These are phyloP conservation scores for Gillenia trifoliata DNA, from an alignment of 306 rosid species.

Conservation along the genomic window DNA sequence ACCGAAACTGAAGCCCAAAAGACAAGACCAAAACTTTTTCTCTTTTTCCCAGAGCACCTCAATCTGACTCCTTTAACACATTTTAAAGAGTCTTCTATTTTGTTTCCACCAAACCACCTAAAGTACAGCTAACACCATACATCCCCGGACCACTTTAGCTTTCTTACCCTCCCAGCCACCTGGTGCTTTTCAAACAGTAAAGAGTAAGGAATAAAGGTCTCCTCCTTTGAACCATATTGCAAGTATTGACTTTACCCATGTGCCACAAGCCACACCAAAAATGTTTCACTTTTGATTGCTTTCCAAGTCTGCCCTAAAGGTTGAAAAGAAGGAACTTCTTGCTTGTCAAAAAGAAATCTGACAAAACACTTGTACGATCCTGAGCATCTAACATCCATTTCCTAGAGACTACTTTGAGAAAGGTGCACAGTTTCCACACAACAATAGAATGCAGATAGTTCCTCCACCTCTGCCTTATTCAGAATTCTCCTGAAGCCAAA, in stretches of 20 bases:
- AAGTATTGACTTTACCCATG: neutral
- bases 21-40: neutral
- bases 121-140: neutral
- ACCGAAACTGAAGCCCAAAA: neutral
- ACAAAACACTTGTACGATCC: neutral
- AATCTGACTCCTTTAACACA: neutral
- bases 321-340: neutral
- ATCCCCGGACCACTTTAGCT: neutral
- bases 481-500: neutral
- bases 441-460: neutral
- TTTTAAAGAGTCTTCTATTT: neutral
- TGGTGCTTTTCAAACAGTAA: neutral
- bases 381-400: neutral
- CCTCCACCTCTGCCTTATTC: neutral
- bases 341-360: neutral
- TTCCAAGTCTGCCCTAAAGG: neutral
- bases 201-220: neutral
- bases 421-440: neutral
- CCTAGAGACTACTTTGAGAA: neutral
- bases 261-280: neutral
- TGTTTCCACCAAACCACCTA: neutral
- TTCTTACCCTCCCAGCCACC: neutral
- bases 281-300: neutral
- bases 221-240: neutral
- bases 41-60: neutral